Conservation (phyloP, 306 rosid genomes). For the Malus orientalis region DNA sequence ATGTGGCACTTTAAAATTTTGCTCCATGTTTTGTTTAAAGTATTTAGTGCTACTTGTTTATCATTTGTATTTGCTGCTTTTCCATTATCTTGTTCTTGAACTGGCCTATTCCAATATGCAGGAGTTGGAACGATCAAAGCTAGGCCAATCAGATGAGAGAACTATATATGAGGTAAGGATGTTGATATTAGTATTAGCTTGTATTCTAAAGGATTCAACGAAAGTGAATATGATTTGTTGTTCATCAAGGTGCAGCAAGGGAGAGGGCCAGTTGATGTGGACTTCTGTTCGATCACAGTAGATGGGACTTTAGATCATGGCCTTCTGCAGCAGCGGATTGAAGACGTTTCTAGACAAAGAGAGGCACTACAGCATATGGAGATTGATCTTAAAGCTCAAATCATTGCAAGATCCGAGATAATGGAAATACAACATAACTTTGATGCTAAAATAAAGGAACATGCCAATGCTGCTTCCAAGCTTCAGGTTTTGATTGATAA, state of each 20-base stretch:
- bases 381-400: conserved; percentile 72
- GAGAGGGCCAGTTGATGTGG: conserved; percentile 86
- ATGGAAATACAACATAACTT: conserved; percentile 58
- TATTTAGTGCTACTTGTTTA: not conserved
- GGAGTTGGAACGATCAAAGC: conserved; percentile 59
- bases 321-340: conserved; percentile 63
- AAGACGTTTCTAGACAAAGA: conserved; percentile 63
- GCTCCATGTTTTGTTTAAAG: not conserved
- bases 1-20: not conserved
- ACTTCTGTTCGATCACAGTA: conserved; percentile 71
- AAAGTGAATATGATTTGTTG: conserved; percentile 39
- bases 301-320: conserved; percentile 63
- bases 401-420: conserved; percentile 77
- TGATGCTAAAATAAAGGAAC: conserved; percentile 81
- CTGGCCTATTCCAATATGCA: conserved; percentile 22
- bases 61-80: not conserved
- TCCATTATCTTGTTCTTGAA: conserved; percentile 9
- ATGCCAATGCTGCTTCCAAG: conserved; percentile 48
- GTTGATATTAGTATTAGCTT: conserved; percentile 18
- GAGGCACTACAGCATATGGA: conserved; percentile 70
- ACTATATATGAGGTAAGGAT: conserved; percentile 87
- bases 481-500: conserved; percentile 49
- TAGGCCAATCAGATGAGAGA: conserved; percentile 83
- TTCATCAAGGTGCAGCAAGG: conserved; percentile 94
- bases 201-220: conserved; percentile 17